Base-by-base conservation (phyloP, 257 asterid genomes). In the Rhazya stricta region DNA sequence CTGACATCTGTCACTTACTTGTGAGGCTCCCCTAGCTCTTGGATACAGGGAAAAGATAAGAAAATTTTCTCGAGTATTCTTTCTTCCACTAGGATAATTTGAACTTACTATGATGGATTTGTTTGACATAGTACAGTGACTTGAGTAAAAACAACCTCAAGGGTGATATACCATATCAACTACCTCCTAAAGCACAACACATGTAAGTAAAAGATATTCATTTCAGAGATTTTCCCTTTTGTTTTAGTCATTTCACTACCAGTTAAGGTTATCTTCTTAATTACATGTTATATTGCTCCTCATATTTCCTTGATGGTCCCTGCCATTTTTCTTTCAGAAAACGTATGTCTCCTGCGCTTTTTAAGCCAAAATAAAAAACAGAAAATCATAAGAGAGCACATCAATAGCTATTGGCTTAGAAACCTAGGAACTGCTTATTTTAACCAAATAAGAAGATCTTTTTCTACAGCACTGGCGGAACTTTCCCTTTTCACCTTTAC, bases 91-190 rank as follows among this genome's bases (percentile, higher is more conserved):
- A 32, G 72, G 62, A 39, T 53, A 53, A 57, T 71, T 73, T 79
- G 67, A 72, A 60, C 75, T 87, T 74, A 79, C 56, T 54, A 63
- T 73, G 70, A 73, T 83, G 72, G 61, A 69, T 79, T 77, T 77
- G 80, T 81, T 83, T 81, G 83, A 67, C 83, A 78, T 82, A 83
- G 84, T 85, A 77, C 90, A 89, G 94, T 86, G 95, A 89, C 80
- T 57, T 89, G 82, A 89, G 95, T 80, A 81, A 81, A 69, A 89
- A 89, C 85, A 87, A 87, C 60, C 84, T 87, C 79, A 80, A 78
- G 71, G 85, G 81, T 79, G 84, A 79, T 79, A 75, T 89, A 72
- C 95, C 95, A 0, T 89, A 84, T 78, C 90, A 85, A 74, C 92
- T 89, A 78, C 95, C 95, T 63, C 89, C 90, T 37, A 83, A 80